Conservation (phyloP, 164 flowering plant genomes). For the Cinnamomum micranthum region DNA sequence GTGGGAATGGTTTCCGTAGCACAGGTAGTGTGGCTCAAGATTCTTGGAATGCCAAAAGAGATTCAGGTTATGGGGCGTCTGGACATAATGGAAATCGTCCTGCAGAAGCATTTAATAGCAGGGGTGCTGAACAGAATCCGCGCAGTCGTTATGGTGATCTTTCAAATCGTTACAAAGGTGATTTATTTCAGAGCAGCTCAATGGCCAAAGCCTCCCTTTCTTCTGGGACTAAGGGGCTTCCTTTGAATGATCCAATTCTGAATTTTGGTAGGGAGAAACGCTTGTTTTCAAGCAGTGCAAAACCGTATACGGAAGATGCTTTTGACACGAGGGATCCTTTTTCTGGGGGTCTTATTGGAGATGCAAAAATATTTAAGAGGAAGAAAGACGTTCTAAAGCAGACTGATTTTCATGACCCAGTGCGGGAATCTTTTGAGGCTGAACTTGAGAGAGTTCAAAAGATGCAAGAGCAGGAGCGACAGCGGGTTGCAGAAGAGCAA, state of each 20-base stretch:
- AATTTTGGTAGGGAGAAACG: slow-evolving; percentile 61
- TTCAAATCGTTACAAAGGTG: slow-evolving; percentile 37
- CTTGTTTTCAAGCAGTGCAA: slow-evolving; percentile 40
- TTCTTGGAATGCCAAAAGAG: slow-evolving; percentile 39
- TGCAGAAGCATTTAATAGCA: slow-evolving; percentile 31
- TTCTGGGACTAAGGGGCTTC: slow-evolving; percentile 36
- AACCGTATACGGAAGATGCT: slow-evolving; percentile 56
- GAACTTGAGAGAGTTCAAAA: slow-evolving; percentile 95
- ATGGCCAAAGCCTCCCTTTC: slow-evolving; percentile 44
- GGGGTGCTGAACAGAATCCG: slow-evolving; percentile 36
- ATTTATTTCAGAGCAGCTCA: slow-evolving; percentile 35
- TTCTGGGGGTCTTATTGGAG: slow-evolving; percentile 51
- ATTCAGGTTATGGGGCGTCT: slow-evolving; percentile 36
- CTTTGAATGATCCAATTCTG: slow-evolving; percentile 45
- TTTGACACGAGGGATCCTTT: slow-evolving; percentile 67
- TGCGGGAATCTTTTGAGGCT: slow-evolving; percentile 95
- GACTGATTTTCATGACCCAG: slow-evolving; percentile 86
- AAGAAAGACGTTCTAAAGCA: slow-evolving; percentile 68
- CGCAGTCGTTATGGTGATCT: slow-evolving; percentile 38
- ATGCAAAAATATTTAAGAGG: slow-evolving; percentile 43
- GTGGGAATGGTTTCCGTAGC: slow-evolving; percentile 28
- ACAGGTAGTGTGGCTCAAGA: slow-evolving; percentile 21
- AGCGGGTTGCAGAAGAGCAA: slow-evolving; percentile 73
- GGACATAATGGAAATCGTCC: slow-evolving; percentile 46
- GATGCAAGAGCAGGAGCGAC: slow-evolving; percentile 90